Evolutionary conservation across 371 early-diverging fungal species (phyloP).

Genomic region (Rhizopus stolonifer): DNA sequence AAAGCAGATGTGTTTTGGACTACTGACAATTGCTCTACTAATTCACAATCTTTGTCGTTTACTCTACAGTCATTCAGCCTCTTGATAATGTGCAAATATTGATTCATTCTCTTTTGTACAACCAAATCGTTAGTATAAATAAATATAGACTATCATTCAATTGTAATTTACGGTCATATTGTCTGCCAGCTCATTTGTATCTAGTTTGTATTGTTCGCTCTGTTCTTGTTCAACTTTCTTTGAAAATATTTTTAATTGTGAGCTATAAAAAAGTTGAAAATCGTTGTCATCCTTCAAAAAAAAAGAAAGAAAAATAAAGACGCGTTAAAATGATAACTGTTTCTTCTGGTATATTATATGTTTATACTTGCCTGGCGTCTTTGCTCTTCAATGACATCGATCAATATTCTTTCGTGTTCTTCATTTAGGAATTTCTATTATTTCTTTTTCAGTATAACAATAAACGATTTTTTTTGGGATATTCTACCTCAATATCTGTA

Average conservation of each 20-base stretch:
- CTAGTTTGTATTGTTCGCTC: neutral
- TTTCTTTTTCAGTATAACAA: neutral
- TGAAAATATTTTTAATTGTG: neutral
- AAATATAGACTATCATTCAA: neutral
- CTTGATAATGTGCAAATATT: constrained; percentile 10
- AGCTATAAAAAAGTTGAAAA: constrained; percentile 3
- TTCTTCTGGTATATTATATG: neutral
- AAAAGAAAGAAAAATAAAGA: neutral
- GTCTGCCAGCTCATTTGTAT: constrained; percentile 9
- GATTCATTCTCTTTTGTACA: constrained; percentile 13
- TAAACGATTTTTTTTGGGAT: neutral
- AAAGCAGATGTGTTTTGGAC: constrained; percentile 17
- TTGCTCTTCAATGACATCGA: constrained; percentile 16
- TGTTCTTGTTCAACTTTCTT: neutral
- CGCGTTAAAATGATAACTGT: neutral
- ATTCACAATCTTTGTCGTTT: constrained; percentile 7
- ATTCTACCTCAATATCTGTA: constrained; percentile 18
- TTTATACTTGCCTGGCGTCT: constrained; percentile 1
- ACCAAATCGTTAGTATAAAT: neutral
- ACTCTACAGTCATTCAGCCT: constrained; percentile 10
- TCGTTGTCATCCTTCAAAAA: constrained; percentile 7
- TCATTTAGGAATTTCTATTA: constrained; percentile 12
- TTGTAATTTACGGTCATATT: constrained; percentile 8
- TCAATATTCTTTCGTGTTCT: constrained; percentile 21
- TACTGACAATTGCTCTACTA: constrained; percentile 4